Conservation (phyloP, 768 basidiomycete genomes). For the Russula compacta region DNA sequence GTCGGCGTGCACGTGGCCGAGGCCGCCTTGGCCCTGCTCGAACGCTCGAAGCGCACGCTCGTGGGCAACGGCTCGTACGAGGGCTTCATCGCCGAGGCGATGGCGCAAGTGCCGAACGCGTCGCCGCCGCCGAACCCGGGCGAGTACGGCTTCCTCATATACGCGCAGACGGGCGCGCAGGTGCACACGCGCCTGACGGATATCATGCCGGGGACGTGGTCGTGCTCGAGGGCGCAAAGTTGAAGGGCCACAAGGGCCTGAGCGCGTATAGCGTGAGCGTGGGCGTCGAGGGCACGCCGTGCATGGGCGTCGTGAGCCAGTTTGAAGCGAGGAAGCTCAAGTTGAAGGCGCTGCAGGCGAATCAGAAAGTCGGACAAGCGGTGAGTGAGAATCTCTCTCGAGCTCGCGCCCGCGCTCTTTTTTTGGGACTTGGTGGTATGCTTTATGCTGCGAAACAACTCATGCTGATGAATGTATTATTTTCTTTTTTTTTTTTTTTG, state of each 20-base stretch:
- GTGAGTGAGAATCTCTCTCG: constrained; percentile 36
- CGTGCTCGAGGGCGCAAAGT: constrained; percentile 61
- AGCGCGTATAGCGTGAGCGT: constrained; percentile 57
- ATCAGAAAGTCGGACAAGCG: constrained; percentile 77
- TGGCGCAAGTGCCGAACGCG: constrained; percentile 59
- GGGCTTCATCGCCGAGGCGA: constrained; percentile 64
- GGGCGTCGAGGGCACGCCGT: constrained; percentile 45
- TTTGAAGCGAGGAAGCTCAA: constrained; percentile 85
- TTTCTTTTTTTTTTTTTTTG: background rate
- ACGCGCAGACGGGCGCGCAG: constrained; percentile 53
- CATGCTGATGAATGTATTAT: background rate
- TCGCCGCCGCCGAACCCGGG: constrained; percentile 30
- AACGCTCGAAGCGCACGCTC: constrained; percentile 67
- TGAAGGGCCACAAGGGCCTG: constrained; percentile 75
- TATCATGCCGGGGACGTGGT: constrained; percentile 79
- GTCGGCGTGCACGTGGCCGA: constrained; percentile 71
- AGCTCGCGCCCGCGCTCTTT: no score
- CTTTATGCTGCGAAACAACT: background rate
- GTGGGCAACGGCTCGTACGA: constrained; percentile 80
- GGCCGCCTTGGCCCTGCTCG: constrained; percentile 54
- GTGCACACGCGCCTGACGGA: constrained; percentile 72
- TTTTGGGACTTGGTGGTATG: no score
- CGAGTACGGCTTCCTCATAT: constrained; percentile 67
- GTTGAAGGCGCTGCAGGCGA: constrained; percentile 77
- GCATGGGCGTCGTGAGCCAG: constrained; percentile 72